phyloP scores from a whole-genome alignment of 2,329 filamentous ascomycete genomes.

The Fonsecaea pedrosoi region DNA sequence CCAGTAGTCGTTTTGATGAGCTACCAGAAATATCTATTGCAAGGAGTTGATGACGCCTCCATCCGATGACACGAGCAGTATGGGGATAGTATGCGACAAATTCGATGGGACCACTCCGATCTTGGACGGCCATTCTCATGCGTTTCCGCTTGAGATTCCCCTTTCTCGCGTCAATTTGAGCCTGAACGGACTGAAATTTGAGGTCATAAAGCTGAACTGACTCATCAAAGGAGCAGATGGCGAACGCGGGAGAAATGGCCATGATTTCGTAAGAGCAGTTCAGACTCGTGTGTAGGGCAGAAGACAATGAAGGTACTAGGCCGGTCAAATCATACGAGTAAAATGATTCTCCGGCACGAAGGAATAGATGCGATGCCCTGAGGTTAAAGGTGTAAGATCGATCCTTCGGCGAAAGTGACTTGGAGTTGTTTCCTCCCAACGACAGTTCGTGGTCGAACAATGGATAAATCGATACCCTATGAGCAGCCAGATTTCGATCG shows the following conservation, averaged over 20 bases:
- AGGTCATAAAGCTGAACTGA: conserved; percentile 55
- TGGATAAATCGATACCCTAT: conserved; percentile 47
- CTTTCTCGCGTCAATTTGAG: conserved; percentile 48
- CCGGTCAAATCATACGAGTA: conserved; percentile 52
- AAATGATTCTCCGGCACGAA: conserved; percentile 35
- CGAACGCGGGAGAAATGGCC: conserved; percentile 33
- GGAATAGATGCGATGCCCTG: conserved; percentile 26
- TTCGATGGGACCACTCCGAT: conserved; percentile 41
- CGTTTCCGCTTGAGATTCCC: conserved; percentile 37
- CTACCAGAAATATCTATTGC: conserved; percentile 50
- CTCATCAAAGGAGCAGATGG: conserved; percentile 51
- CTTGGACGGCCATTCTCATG: conserved; percentile 27
- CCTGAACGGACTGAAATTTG: conserved; percentile 55
- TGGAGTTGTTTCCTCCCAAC: conserved; percentile 22
- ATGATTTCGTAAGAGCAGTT: conserved; percentile 26
- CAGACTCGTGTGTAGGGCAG: conserved; percentile 21
- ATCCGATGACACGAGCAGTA: conserved; percentile 51
- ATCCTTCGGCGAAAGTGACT: conserved; percentile 36
- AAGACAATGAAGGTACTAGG: conserved; percentile 24
- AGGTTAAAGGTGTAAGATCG: conserved; percentile 22
- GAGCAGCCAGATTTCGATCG: conserved; percentile 40
- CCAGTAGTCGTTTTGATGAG: conserved; percentile 38
- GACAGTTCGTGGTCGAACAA: conserved; percentile 48
- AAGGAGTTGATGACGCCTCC: conserved; percentile 50
- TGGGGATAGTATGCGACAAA: conserved; percentile 55